phyloP scores from a whole-genome alignment of 768 basidiomycete genomes.

The Russula sp. region DNA sequence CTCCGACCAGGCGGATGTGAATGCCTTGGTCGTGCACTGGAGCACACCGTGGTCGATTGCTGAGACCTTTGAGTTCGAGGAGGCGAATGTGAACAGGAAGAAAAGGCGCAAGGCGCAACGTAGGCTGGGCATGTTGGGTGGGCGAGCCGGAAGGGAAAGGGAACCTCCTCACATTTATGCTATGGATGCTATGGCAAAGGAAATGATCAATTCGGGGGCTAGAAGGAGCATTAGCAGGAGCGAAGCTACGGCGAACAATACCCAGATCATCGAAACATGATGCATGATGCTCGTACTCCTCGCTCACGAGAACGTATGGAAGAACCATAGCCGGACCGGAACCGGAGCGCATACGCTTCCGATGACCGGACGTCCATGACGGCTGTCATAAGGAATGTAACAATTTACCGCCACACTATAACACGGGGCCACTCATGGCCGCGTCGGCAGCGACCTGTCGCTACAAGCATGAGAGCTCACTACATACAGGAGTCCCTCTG shows the following conservation, averaged over 20 bases:
- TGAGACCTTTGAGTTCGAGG: background rate
- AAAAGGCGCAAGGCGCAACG: background rate
- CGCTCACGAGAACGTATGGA: slow-evolving; percentile 4
- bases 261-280: background rate
- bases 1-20: slow-evolving; percentile 23
- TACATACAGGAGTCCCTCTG: slow-evolving; percentile 7
- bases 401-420: background rate
- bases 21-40: slow-evolving; percentile 27
- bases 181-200: background rate
- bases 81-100: slow-evolving; percentile 1
- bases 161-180: background rate
- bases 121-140: slow-evolving; percentile 6
- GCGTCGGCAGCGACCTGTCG: background rate
- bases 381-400: background rate
- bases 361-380: slow-evolving; percentile 13
- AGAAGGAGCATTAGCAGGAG: background rate
- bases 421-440: background rate
- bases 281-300: slow-evolving; percentile 5
- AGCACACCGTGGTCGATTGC: slow-evolving; percentile 19
- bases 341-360: background rate
- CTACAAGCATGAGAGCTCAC: background rate
- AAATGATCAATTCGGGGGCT: background rate
- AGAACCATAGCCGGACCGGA: background rate
- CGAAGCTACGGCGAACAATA: slow-evolving; percentile 16
- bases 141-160: background rate